A percentile compares a stretch with the other conserved stretches of the same genome.
Evolutionary conservation across 2,329 filamentous ascomycete genomes (phyloP).

Genomic region (Aspergillus sp.): DNA sequence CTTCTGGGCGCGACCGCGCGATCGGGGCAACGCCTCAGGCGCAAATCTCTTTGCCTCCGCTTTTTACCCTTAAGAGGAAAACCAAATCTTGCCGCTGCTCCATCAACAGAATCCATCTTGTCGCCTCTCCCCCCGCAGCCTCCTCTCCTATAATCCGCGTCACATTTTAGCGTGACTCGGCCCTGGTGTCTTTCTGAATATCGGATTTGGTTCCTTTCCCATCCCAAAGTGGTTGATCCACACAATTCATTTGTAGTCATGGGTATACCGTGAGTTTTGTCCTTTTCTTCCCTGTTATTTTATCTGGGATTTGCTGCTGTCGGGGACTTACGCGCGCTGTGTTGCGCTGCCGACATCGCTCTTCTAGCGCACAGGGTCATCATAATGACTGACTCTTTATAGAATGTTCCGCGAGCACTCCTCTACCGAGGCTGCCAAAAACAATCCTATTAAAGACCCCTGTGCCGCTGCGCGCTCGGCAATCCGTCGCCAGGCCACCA

Average conservation of each 20-base stretch:
- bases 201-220: constrained; percentile 8
- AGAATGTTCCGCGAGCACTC: constrained; percentile 58
- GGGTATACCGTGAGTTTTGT: constrained; percentile 44
- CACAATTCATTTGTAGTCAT: constrained; percentile 24
- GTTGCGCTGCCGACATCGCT: constrained; percentile 11
- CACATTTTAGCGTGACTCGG: constrained; percentile 9
- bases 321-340: constrained; percentile 9
- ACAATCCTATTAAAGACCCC: constrained; percentile 52
- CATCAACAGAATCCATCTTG: constrained; percentile 19
- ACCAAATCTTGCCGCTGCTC: constrained; percentile 25
- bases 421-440: constrained; percentile 41
- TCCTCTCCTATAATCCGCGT: constrained; percentile 13
- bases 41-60: constrained; percentile 18
- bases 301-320: constrained; percentile 1
- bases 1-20: background rate
- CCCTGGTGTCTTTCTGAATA: background rate
- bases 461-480: constrained; percentile 55
- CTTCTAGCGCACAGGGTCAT: constrained; percentile 9
- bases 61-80: constrained; percentile 24
- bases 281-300: constrained; percentile 2
- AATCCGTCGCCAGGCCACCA: constrained; percentile 54
- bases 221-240: constrained; percentile 15
- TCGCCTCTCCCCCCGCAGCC: constrained; percentile 16
- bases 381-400: constrained; percentile 23
- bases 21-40: constrained; percentile 20